phyloP scores from a whole-genome alignment of 106 monocot genomes.

The Dactylorhiza incarnata region DNA sequence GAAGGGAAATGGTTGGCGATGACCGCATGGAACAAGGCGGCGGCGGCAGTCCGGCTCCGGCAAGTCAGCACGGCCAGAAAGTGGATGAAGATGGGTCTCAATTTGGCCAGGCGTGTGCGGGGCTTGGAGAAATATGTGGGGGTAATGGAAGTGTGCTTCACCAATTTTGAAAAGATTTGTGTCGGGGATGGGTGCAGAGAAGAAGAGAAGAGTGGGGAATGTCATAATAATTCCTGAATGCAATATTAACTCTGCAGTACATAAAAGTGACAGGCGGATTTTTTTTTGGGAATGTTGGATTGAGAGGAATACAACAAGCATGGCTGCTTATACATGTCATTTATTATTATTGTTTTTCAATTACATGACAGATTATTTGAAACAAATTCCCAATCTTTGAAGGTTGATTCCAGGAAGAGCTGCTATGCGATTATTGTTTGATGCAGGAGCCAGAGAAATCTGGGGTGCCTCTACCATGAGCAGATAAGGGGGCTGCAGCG shows the following conservation, averaged over 20 bases:
- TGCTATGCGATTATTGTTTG: conserved; percentile 31
- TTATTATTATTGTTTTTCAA: background rate
- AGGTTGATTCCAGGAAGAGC: background rate
- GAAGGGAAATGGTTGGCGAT: conserved; percentile 94
- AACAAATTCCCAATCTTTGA: background rate
- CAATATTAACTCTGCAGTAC: background rate
- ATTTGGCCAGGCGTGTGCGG: conserved; percentile 41
- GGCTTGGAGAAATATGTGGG: conserved; percentile 60
- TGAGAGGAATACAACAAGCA: background rate
- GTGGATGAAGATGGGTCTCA: conserved; percentile 93
- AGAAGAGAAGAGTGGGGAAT: background rate
- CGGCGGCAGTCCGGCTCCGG: conserved; percentile 35
- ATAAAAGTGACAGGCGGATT: background rate
- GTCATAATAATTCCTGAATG: background rate
- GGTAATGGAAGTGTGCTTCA: conserved; percentile 58
- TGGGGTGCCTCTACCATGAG: conserved; percentile 46
- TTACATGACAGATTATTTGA: background rate
- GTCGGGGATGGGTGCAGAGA: background rate
- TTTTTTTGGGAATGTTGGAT: background rate
- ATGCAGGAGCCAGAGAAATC: conserved; percentile 56
- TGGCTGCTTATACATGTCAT: background rate
- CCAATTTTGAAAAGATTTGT: conserved; percentile 41
- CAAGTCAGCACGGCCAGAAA: conserved; percentile 49
- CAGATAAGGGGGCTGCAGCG: conserved; percentile 66
- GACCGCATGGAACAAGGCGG: conserved; percentile 84